phyloP scores from a whole-genome alignment of 345 rosid species.

The Citrus cavaleriei region DNA sequence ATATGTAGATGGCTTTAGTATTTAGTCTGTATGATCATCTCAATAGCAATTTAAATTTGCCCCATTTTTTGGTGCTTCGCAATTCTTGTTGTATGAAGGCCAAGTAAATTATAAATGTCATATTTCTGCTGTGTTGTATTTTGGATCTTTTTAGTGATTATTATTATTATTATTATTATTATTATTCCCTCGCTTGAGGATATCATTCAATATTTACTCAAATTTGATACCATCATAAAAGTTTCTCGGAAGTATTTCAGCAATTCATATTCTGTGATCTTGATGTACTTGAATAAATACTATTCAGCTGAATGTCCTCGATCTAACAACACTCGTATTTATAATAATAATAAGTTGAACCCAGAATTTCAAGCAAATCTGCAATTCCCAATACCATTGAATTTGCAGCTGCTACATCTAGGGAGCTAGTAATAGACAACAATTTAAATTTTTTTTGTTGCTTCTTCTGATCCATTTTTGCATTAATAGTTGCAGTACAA shows the following conservation, averaged over 20 bases:
- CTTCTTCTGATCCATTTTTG: conserved; percentile 3
- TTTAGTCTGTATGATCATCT: conserved; percentile 2
- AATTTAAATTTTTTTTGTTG: conserved; percentile 6
- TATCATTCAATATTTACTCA: not conserved
- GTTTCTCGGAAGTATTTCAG: too few species aligned
- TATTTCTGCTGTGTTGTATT: not conserved
- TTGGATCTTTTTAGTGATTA: not conserved
- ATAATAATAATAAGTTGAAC: not conserved
- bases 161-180: too few species aligned
- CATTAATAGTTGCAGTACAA: not conserved
- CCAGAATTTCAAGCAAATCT: conserved; percentile 28
- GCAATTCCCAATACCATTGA: conserved; percentile 26
- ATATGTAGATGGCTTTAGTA: conserved; percentile 11
- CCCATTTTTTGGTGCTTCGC: not conserved
- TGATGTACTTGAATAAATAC: not conserved
- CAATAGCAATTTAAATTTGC: not conserved
- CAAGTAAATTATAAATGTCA: not conserved
- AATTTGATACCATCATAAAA: not conserved
- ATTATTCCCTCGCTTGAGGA: not conserved
- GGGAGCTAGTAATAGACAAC: conserved; percentile 2
- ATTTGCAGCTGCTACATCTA: not conserved
- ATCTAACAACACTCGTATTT: not conserved
- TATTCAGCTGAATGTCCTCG: not conserved
- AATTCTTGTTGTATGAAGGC: not conserved
- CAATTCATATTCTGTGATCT: not conserved